Conservation (phyloP, 192 early-diverging fungal genomes). For the Backusella luteola region DNA sequence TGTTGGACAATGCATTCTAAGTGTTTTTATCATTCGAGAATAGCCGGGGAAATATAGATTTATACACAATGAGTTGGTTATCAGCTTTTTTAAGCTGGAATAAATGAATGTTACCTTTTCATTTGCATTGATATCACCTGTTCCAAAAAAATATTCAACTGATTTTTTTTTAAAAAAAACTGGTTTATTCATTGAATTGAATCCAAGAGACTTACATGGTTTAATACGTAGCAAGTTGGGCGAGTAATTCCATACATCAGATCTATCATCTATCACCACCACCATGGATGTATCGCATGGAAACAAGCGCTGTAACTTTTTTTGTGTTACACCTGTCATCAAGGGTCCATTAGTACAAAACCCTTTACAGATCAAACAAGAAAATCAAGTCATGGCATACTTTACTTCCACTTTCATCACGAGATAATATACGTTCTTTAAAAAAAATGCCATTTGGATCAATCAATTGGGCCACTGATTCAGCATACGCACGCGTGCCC, state of each 20-base stretch:
- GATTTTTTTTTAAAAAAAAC: background rate
- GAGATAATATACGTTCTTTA: conserved; percentile 84
- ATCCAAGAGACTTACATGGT: conserved; percentile 65
- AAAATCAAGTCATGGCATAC: background rate
- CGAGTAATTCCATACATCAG: conserved; percentile 92
- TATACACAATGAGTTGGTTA: too few species aligned
- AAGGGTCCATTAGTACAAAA: too few species aligned
- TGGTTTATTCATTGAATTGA: background rate
- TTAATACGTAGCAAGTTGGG: conserved; percentile 86
- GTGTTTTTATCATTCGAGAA: too few species aligned
- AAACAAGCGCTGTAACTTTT: conserved; percentile 84
- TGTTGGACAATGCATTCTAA: background rate
- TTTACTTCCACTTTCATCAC: conserved; percentile 90
- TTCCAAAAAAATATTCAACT: conserved; percentile 93
- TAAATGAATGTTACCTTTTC: background rate
- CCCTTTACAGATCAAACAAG: too few species aligned
- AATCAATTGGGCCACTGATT: conserved; percentile 79
- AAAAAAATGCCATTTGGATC: conserved; percentile 83
- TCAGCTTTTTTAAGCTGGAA: too few species aligned
- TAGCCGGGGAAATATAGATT: background rate
- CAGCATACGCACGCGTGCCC: conserved; percentile 93
- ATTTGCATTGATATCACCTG: conserved; percentile 90
- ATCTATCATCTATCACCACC: conserved; percentile 92
- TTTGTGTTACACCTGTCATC: conserved; percentile 63
- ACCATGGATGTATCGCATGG: conserved; percentile 97